Conservation (phyloP, 495 filamentous ascomycete genomes). For the Penicillium roqueforti region DNA sequence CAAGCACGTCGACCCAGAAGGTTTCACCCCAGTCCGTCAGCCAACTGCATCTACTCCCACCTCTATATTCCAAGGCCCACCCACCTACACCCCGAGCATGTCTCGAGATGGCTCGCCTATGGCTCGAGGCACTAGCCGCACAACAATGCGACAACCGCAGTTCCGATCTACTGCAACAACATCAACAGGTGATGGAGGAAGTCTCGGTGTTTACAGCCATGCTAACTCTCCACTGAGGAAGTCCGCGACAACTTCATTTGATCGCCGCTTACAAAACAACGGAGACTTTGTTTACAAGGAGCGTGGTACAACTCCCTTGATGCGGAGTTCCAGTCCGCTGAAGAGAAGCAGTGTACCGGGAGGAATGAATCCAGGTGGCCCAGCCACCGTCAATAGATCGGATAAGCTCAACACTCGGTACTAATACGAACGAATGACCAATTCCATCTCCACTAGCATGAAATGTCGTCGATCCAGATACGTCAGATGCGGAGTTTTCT, state of each 20-base stretch:
- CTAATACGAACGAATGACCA: constrained; percentile 19
- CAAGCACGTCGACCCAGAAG: constrained; percentile 71
- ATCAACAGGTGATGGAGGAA: constrained; percentile 69
- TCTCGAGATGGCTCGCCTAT: constrained; percentile 52
- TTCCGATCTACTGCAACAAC: constrained; percentile 42
- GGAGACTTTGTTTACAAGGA: constrained; percentile 42
- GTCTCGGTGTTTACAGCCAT: constrained; percentile 73
- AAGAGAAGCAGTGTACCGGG: constrained; percentile 43
- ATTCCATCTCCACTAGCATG: constrained; percentile 7
- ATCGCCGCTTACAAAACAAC: constrained; percentile 33
- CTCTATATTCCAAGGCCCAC: constrained; percentile 24
- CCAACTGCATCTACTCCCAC: constrained; percentile 25
- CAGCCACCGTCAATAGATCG: constrained; percentile 24
- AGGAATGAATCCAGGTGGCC: constrained; percentile 24
- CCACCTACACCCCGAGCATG: constrained; percentile 42
- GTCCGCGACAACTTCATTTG: constrained; percentile 43
- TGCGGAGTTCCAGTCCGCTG: constrained; percentile 39
- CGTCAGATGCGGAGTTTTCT: neutral
- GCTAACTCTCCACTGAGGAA: constrained; percentile 79
- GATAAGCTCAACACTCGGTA: constrained; percentile 26
- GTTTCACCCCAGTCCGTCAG: constrained; percentile 32
- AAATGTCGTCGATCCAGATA: neutral
- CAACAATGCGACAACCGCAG: constrained; percentile 55
- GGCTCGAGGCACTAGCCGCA: constrained; percentile 31
- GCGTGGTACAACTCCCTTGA: constrained; percentile 33